Conservation (phyloP, 495 filamentous ascomycete genomes). For the Thozetella sp. region DNA sequence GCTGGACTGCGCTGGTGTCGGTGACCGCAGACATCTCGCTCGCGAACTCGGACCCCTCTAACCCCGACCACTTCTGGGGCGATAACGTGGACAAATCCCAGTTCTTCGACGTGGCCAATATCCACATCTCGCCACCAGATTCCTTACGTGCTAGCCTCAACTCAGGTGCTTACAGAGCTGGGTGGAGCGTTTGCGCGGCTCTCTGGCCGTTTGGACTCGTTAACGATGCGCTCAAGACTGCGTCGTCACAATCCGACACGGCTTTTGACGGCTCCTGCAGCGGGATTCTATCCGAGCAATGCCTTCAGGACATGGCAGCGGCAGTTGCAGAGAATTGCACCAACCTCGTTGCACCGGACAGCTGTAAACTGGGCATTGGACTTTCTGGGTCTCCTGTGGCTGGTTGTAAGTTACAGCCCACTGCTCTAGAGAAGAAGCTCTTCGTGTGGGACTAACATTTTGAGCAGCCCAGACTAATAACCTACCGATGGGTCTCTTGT, state of each 20-base stretch:
- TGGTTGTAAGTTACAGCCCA: neutral
- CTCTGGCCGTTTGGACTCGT: neutral
- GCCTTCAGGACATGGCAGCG: neutral
- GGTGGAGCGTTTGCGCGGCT: neutral
- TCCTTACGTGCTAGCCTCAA: neutral
- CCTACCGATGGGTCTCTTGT: neutral
- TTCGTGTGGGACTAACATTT: neutral
- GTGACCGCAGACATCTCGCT: neutral
- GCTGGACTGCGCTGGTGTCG: neutral
- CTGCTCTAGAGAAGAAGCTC: neutral
- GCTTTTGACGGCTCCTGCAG: neutral
- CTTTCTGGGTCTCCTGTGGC: neutral
- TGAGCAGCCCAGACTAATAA: neutral
- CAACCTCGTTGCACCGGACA: neutral
- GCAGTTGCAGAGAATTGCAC: neutral
- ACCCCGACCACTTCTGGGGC: neutral
- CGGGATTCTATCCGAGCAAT: neutral
- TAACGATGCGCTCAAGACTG: neutral
- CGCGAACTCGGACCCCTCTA: neutral
- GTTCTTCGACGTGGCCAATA: neutral
- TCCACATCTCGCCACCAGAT: neutral
- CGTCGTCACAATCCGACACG: neutral
- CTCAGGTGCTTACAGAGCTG: neutral
- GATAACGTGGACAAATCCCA: neutral
- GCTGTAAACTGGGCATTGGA: neutral